Base-by-base conservation (phyloP, 306 rosid genomes). In the Medicago ruthenica region DNA sequence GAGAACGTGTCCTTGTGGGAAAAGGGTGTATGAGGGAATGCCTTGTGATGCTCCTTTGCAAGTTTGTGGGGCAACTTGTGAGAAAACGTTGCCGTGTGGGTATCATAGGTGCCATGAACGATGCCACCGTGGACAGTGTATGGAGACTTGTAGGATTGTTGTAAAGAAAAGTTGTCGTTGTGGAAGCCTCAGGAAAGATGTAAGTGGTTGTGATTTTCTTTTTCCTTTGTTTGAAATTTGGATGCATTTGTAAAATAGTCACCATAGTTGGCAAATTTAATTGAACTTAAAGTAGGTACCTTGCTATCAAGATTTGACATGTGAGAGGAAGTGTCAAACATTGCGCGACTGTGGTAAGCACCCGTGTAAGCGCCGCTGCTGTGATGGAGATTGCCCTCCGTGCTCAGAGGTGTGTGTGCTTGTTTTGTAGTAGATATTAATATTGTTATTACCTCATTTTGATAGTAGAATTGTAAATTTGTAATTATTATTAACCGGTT, bases 311-410 rank as follows among this genome's bases (percentile, higher is more conserved):
- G 93, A 90, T 74, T 89, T 95, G 84, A 48, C 84, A 10, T 95
- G 98, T 77, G 98, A 95, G 71, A 88, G 97, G 90, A 95, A 89
- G 86, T 95, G 98, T n/a, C 92, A 78, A 78, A 85, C 63, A 73
- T 48, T 82, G 73, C 90, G 97, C 47, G 98, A 92, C 76, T 95
- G 98, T 66, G 93, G 92, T 9, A 86, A 96, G 37, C 98, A 95
- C 81, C 87, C 95, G 14, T 95, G 98, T 71, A 89, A 85, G 68
- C 98, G 98, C 8, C 93, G 96, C 75, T 95, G 98, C 87, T 95
- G 98, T 37, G 97, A 92, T 77, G 93, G 97, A 59, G 92, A 89
- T 72, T 95, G 98, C 84, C 98, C 92, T 20, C 92, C 97, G 2
- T 95, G 98, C 85, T 84, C 90, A 1, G 97, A 92, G 97, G 98